Evolutionary conservation across 2,329 filamentous ascomycete species (phyloP).

Genomic region (Hypoxylon sp.): DNA sequence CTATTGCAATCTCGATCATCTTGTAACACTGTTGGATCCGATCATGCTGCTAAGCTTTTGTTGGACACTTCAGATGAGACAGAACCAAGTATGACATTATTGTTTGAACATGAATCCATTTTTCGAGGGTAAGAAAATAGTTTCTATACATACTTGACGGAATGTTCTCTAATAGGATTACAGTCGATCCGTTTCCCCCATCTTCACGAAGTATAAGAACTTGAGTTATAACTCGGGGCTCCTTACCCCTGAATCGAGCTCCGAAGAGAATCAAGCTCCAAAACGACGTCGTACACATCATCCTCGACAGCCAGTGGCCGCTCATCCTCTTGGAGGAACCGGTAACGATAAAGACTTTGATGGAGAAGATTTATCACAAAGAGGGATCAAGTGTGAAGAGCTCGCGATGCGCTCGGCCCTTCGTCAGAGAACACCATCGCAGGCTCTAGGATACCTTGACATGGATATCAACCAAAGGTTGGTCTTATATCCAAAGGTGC

Average conservation of each 20-base stretch:
- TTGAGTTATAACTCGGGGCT: neutral
- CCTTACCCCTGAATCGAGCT: neutral
- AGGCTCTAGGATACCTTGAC: constrained; percentile 1
- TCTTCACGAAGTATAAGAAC: constrained; percentile 1
- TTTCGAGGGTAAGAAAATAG: neutral
- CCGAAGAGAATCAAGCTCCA: neutral
- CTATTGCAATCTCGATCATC: neutral
- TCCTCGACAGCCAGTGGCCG: neutral
- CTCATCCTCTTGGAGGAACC: neutral
- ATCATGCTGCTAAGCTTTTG: constrained; percentile 2
- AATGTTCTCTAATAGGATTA: neutral
- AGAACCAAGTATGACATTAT: constrained; percentile 1
- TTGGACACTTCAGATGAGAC: neutral
- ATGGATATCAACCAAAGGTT: neutral
- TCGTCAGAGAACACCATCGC: neutral
- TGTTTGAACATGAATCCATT: constrained; percentile 3
- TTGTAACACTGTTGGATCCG: neutral
- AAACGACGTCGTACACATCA: neutral
- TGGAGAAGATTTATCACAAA: neutral
- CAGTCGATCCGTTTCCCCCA: neutral
- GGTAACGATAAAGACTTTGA: neutral
- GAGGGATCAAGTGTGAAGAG: neutral
- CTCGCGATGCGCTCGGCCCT: neutral
- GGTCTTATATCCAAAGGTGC: neutral
- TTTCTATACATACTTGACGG: too few relatives aligned